These are phyloP conservation scores for Lachancea cidri DNA, from an alignment of 805 yeast species.

Conservation along the genomic window DNA sequence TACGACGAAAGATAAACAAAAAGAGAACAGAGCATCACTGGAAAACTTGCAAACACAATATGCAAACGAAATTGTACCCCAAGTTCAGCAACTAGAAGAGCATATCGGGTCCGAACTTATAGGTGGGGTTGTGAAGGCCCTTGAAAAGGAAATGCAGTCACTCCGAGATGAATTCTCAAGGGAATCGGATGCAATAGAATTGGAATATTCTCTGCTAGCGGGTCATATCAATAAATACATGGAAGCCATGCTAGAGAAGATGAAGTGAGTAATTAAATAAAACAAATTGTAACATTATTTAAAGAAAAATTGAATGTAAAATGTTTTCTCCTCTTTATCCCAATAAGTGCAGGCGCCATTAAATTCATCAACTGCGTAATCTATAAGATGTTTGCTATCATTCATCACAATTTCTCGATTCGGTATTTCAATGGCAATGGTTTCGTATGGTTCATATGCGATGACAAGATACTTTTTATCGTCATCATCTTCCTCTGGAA, in stretches of 20 bases:
- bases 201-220: slow-evolving; percentile 50
- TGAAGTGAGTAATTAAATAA: slow-evolving; percentile 1
- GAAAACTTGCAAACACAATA: slow-evolving; percentile 42
- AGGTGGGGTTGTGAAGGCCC: slow-evolving; percentile 37
- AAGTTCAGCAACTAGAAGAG: slow-evolving; percentile 43
- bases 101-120: slow-evolving; percentile 37
- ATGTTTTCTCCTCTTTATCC: slow-evolving; percentile 65
- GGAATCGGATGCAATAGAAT: slow-evolving; percentile 49
- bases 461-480: slow-evolving; percentile 57
- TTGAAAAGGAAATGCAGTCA: slow-evolving; percentile 28
- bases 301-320: slow-evolving; percentile 67
- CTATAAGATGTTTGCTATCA: slow-evolving; percentile 22
- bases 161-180: slow-evolving; percentile 42
- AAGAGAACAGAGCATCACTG: slow-evolving; percentile 42
- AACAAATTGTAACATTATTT: slow-evolving; percentile 2
- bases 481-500: slow-evolving; percentile 44
- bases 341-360: slow-evolving; percentile 55
- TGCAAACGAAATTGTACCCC: slow-evolving; percentile 44
- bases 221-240: slow-evolving; percentile 49
- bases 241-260: slow-evolving; percentile 21
- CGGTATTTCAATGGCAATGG: slow-evolving; percentile 71
- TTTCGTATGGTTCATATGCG: slow-evolving; percentile 89
- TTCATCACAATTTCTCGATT: slow-evolving; percentile 39
- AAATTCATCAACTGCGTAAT: slow-evolving; percentile 30
- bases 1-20: slow-evolving; percentile 40